Evolutionary conservation across 2,329 filamentous ascomycete genomes (phyloP), one percentile per base, ranked within the genome.

Genomic region (Pyrenophora teres): DNA sequence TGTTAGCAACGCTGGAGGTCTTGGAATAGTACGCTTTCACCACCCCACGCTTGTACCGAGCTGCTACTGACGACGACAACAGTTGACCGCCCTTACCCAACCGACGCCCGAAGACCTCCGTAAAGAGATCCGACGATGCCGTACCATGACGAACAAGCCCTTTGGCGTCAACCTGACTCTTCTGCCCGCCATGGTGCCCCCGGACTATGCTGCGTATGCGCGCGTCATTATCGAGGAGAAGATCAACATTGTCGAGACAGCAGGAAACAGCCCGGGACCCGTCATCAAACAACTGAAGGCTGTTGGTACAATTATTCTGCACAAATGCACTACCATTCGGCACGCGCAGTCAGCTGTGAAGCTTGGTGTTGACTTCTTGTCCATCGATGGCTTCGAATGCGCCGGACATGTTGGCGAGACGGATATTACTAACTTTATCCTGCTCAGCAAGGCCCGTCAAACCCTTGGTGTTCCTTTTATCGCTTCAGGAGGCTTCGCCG

Each of bases 331-430:
- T 7, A 95, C 91, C 4, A 96, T 99, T 77, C 82, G 92, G 48
- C 94, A 99, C 73, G 94, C 94, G 16, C 85, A 91, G 74, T 92
- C 88, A 60, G 94, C 94, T 41, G 83, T 96, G 52, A 96, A 96
- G 77, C 86, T 97, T 33, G 94, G 94, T 58, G 94, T 97, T 4
- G 94, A 99, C 76, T 97, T 99, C 77, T 78, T 99, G 51, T 92
- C 88, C 62, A 97, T 99, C 65, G 94, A 99, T 72, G 94, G 94
- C 37, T 97, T 99, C 72, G 94, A 99, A 76, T 99, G 94, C 77
- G 94, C 92, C 37, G 94, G 86, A 61, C 90, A 94, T 78, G 90
- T 94, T 48, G 90, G 90, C 71, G 90, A 94, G 80, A 87, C 83
- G 53, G 90, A 94, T 75, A 92, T 94, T 64, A 92, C 90, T 54